Conservation (phyloP, 2,329 filamentous ascomycete genomes). For the Drechslerella dactyloides region DNA sequence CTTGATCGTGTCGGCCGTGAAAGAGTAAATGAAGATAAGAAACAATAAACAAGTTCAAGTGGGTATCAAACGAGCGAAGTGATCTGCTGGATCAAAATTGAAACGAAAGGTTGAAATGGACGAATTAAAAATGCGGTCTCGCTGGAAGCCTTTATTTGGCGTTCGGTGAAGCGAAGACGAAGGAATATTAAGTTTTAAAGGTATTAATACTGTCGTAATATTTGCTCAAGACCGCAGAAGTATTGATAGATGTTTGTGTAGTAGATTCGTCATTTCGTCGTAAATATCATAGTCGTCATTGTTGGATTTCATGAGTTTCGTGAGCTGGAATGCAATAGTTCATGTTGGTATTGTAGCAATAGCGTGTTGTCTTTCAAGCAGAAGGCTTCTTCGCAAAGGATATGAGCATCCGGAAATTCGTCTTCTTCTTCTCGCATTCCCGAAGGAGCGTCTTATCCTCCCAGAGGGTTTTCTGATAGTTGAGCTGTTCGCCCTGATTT, state of each 20-base stretch:
- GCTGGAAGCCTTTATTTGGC: slow-evolving; percentile 5
- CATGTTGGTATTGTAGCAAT: neutral
- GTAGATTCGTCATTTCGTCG: slow-evolving; percentile 36
- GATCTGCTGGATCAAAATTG: slow-evolving; percentile 3
- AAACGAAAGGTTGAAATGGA: slow-evolving; percentile 9
- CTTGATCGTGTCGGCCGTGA: neutral
- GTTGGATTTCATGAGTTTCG: slow-evolving; percentile 16
- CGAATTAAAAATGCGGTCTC: neutral
- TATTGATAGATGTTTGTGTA: neutral
- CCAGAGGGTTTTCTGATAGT: slow-evolving; percentile 74
- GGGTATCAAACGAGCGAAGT: slow-evolving; percentile 43
- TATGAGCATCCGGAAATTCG: slow-evolving; percentile 87
- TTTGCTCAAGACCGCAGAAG: slow-evolving; percentile 9
- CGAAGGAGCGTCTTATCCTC: slow-evolving; percentile 73
- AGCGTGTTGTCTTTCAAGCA: slow-evolving; percentile 16
- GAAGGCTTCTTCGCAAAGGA: slow-evolving; percentile 83
- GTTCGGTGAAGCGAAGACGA: slow-evolving; percentile 18
- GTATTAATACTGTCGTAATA: slow-evolving; percentile 39
- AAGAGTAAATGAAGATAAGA: slow-evolving; percentile 1
- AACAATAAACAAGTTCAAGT: slow-evolving; percentile 15
- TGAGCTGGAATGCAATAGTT: neutral
- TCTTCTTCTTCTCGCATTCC: slow-evolving; percentile 85
- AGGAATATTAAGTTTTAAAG: slow-evolving; percentile 19
- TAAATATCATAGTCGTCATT: slow-evolving; percentile 38
- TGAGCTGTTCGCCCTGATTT: slow-evolving; percentile 62